Evolutionary conservation across 371 early-diverging fungal species (phyloP).

Genomic region (Mycotypha africana): DNA sequence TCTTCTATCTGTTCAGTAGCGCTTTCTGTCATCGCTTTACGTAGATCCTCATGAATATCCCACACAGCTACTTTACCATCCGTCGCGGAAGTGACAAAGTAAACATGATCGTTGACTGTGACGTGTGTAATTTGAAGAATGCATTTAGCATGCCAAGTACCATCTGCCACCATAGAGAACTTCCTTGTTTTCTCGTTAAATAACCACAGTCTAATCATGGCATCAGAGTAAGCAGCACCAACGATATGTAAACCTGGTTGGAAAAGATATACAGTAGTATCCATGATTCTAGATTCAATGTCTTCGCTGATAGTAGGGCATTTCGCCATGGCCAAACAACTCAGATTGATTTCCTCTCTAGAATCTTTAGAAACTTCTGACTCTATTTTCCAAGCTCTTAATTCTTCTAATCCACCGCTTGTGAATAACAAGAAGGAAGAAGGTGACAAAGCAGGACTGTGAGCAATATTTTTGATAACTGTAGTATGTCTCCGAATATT

Average conservation of each 20-base stretch:
- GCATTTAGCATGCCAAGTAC: conserved; percentile 55
- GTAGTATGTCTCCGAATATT: conserved; percentile 45
- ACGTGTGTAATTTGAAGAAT: conserved; percentile 49
- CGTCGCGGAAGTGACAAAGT: conserved; percentile 54
- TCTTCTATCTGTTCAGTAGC: conserved; percentile 15
- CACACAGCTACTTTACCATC: conserved; percentile 55
- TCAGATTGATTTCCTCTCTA: conserved; percentile 10
- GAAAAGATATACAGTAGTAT: conserved; percentile 38
- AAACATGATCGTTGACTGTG: conserved; percentile 26
- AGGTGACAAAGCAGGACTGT: conserved; percentile 24
- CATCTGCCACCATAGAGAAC: conserved; percentile 48
- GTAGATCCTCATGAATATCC: conserved; percentile 40
- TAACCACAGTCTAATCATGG: conserved; percentile 53
- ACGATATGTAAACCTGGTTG: conserved; percentile 44
- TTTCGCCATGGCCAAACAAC: conserved; percentile 48
- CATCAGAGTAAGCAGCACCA: conserved; percentile 56
- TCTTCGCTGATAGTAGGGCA: conserved; percentile 44
- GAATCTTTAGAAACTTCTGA: conserved; percentile 2
- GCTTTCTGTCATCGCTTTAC: conserved; percentile 10
- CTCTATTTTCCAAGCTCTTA: conserved; percentile 52
- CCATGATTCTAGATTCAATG: conserved; percentile 58
- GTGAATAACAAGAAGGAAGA: conserved; percentile 52
- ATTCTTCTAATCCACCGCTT: conserved; percentile 49
- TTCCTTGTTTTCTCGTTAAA: conserved; percentile 46
- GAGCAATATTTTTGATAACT: conserved; percentile 43